Percentiles rank a stretch among this genome's conserved stretches.
These are phyloP conservation scores for Malus hybrid DNA, from an alignment of 331 rosid species.

Conservation along the genomic window DNA sequence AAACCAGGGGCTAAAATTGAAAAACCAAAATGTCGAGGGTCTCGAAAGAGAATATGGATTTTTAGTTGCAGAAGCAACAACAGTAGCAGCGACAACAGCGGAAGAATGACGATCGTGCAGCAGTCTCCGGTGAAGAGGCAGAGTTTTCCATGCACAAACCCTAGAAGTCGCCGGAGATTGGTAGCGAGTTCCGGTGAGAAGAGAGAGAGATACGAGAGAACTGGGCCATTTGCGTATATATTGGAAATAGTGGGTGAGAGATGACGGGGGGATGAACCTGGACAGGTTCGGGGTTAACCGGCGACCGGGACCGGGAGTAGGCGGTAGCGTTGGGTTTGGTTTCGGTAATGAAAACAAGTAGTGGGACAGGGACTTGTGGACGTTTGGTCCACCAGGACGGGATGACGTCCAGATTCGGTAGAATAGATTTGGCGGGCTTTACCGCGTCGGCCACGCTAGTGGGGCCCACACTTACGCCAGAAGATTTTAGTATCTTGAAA, in stretches of 20 bases:
- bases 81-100: conserved; percentile 32
- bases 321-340: conserved; percentile 12
- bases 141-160: conserved; percentile 25
- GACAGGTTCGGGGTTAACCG: conserved; percentile 3
- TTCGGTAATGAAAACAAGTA: conserved; percentile 2
- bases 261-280: conserved; percentile 36
- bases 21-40: neutral
- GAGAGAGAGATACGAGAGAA: neutral
- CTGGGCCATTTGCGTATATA: neutral
- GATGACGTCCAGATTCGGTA: conserved; percentile 12
- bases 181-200: neutral
- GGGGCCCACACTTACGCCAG: neutral
- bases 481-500: neutral
- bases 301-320: conserved; percentile 13
- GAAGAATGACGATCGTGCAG: conserved; percentile 6
- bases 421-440: neutral
- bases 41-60: neutral
- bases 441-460: no score
- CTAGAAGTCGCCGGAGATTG: neutral
- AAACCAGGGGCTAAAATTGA: neutral
- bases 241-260: neutral
- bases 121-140: conserved; percentile 14
- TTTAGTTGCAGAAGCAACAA: conserved; percentile 33
- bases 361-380: neutral
- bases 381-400: neutral